Evolutionary conservation across 2,329 filamentous ascomycete genomes (phyloP), one percentile per base, ranked within the genome.

Genomic region (Lachnellula suecica): DNA sequence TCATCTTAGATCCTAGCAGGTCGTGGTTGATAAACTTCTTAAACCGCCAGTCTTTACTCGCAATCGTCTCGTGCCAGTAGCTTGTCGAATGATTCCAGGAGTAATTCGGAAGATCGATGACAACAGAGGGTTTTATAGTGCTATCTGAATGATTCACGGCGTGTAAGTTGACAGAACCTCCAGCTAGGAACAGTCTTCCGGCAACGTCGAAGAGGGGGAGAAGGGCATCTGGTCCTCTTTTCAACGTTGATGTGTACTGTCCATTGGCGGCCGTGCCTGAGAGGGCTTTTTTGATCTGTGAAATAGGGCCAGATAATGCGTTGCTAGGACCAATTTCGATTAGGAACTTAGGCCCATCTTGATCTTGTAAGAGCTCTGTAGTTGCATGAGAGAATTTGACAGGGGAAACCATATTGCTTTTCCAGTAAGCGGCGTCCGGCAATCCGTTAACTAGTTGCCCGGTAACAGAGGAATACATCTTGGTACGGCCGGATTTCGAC

Each of bases 41-140:
- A 52, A 75, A 72, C 1, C 77, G 71, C 48, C 72, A 72, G n/a
- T 73, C 69, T 13, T 64, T 60, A 19, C 74, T 75, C 2, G 77
- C 62, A 41, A 75, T 72, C 1, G 76, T 77, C 53, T 82, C 78
- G 53, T 76, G 71, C 78, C 79, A 81, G 59, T 79, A 79, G 0
- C 61, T 66, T 35, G 71, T 74, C 19, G 65, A 63, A 50, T 80
- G 78, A 25, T 81, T 77, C 77, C 78, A 82, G 2, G 74, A 69
- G 53, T 81, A 81, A 1, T 70, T 68, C 1, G 79, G 79, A 15
- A 82, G 60, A 20, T 49, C 27, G 27, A 31, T 15, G 15, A 31
- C 15, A 10, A 31, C 27, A 31, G 27, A 9, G 10, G 27, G 27
- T 31, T 15, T 9, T 15, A 10, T 9, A 31, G 27, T 15, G 27